Evolutionary conservation across 148 eudicot species (phyloP).

Genomic region (Rhododendron ferrugineum): DNA sequence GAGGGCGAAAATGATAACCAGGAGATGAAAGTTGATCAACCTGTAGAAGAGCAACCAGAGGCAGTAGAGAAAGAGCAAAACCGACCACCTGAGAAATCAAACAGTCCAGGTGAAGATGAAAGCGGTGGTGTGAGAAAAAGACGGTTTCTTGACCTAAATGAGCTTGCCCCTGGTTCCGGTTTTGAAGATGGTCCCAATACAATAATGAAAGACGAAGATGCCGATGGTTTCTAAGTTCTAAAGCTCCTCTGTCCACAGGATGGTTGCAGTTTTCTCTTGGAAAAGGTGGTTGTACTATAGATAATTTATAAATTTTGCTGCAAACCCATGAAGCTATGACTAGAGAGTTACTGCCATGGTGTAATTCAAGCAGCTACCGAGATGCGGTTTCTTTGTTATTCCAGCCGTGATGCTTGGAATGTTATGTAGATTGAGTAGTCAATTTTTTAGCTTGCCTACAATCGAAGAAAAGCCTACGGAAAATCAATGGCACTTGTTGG

Average conservation of each 20-base stretch:
- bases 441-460: conserved; percentile 21
- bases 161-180: conserved; percentile 81
- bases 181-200: conserved; percentile 74
- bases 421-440: conserved; percentile 26
- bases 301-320: conserved; percentile 16
- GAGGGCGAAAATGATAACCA: conserved; percentile 36
- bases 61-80: conserved; percentile 26
- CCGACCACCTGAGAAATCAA: conserved; percentile 18
- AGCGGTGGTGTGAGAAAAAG: conserved; percentile 33
- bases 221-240: conserved; percentile 32
- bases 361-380: conserved; percentile 3
- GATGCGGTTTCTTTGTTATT: conserved; percentile 18
- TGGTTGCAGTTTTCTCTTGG: neutral
- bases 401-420: conserved; percentile 12
- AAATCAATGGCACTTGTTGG: conserved; percentile 16
- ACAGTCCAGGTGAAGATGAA: conserved; percentile 39
- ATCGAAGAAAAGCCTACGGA: conserved; percentile 9
- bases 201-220: conserved; percentile 50
- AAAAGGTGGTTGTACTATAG: conserved; percentile 13
- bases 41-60: conserved; percentile 25
- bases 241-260: neutral
- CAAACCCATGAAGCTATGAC: conserved; percentile 9
- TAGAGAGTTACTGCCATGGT: conserved; percentile 14
- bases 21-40: conserved; percentile 27
- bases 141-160: conserved; percentile 84